Evolutionary conservation across 768 basidiomycete genomes (phyloP).

Genomic region (Goffeauzyma gilvescens): DNA sequence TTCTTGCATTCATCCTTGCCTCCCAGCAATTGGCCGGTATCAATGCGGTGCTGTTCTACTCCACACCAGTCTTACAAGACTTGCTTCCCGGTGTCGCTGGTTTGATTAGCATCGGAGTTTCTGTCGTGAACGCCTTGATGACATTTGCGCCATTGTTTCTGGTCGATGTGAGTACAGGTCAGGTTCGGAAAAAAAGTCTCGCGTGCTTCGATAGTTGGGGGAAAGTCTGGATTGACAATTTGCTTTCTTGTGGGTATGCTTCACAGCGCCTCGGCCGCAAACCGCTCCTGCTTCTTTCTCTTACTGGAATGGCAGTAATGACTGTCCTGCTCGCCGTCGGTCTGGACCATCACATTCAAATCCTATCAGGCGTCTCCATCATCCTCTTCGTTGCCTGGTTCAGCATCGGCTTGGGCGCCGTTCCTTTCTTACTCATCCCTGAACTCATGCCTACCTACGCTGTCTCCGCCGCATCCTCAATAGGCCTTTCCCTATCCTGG

Average conservation of each 20-base stretch:
- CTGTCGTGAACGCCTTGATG: slow-evolving; percentile 55
- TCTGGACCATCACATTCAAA: slow-evolving; percentile 43
- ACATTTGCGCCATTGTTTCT: slow-evolving; percentile 69
- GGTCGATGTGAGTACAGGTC: slow-evolving; percentile 46
- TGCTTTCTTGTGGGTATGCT: neutral
- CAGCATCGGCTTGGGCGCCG: slow-evolving; percentile 70
- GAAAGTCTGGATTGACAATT: too few species aligned
- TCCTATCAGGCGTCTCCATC: slow-evolving; percentile 54
- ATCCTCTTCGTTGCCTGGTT: slow-evolving; percentile 73
- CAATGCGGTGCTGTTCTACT: slow-evolving; percentile 32
- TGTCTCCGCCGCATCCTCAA: slow-evolving; percentile 59
- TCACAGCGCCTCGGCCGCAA: slow-evolving; percentile 53
- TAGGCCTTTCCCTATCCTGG: slow-evolving; percentile 62
- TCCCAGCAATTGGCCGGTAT: slow-evolving; percentile 26
- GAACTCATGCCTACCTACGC: slow-evolving; percentile 67
- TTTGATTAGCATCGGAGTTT: slow-evolving; percentile 65
- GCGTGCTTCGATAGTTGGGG: neutral
- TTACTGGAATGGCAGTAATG: slow-evolving; percentile 46
- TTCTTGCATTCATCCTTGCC: slow-evolving; percentile 19
- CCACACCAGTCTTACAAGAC: slow-evolving; percentile 33
- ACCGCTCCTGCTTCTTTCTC: slow-evolving; percentile 48
- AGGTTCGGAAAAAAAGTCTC: too few species aligned
- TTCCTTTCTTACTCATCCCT: slow-evolving; percentile 81
- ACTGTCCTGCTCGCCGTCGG: slow-evolving; percentile 52
- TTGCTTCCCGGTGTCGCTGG: slow-evolving; percentile 61